Evolutionary conservation across 345 rosid genomes (phyloP), one percentile per base, ranked within the genome.

Genomic region (Cardiospermum halicacabum): DNA sequence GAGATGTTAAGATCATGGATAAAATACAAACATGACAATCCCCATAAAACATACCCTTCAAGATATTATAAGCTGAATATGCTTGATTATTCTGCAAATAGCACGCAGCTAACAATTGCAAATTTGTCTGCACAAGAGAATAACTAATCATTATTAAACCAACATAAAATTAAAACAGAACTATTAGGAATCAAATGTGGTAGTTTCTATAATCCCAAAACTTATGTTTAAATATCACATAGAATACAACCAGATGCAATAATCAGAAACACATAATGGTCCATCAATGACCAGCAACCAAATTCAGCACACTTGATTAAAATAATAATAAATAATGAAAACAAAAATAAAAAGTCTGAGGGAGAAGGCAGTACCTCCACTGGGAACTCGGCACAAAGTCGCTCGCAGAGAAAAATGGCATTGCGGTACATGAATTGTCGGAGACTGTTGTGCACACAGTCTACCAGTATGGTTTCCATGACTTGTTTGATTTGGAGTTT

Each of bases 321-420:
- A n/a, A n/a, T n/a, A n/a, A n/a, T n/a, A n/a, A n/a, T n/a, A n/a
- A n/a, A n/a, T n/a, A n/a, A n/a, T 5, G 10, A 49, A 24, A 48
- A 19, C 24, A 36, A 16, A 13, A 13, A 43, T 3, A 16, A 37
- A 15, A 11, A 43, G 15, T 21, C 49, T 43, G 27, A 36, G 26
- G 27, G 37, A 25, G 21, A 16, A 18, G 34, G 34, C 27, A 47
- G 34, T n/a, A 94, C 99, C 97, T 95, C 97, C 15, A 96, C 80
- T 31, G 97, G 97, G 70, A 87, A 95, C 86, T 95, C 99, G n/a
- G 97, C 96, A 58, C 89, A 89, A 74, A 95, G 96, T 45, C 97
- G 96, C 74, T 95, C 99, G 71, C 97, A 91, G 82, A 91, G 81
- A 83, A 95, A 95, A 69, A 87, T 83, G 72, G 97, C 90, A 78